phyloP scores from a whole-genome alignment of 2,329 filamentous ascomycete species.

The Endoconidiophora laricicola region DNA sequence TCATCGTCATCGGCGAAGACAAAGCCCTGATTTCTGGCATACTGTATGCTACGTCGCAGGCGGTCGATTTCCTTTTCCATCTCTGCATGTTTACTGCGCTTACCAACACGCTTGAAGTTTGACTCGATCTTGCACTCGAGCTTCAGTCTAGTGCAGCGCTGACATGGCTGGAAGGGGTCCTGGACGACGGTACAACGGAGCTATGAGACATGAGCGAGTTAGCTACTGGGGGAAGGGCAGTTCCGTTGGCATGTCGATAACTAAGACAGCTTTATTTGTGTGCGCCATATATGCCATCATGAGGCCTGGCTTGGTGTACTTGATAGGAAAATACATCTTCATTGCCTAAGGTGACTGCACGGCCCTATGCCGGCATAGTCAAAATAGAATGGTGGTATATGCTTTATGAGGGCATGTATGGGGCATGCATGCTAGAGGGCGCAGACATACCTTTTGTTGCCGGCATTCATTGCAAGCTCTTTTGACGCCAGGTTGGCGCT shows the following conservation, averaged over 20 bases:
- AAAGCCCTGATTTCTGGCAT: conserved; percentile 43
- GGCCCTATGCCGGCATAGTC: neutral
- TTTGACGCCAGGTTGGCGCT: conserved; percentile 54
- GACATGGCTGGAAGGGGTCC: conserved; percentile 63
- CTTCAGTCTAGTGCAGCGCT: conserved; percentile 61
- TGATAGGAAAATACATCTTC: neutral
- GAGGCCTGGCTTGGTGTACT: neutral
- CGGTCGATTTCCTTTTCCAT: conserved; percentile 72
- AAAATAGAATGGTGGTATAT: neutral
- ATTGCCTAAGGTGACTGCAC: neutral
- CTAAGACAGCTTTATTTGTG: neutral
- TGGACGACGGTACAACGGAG: conserved; percentile 72
- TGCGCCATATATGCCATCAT: neutral
- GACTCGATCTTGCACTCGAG: conserved; percentile 75
- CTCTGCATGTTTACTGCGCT: conserved; percentile 68
- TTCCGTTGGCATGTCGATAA: neutral
- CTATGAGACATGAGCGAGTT: conserved; percentile 25
- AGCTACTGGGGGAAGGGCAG: neutral
- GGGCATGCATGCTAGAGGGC: neutral
- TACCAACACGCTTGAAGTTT: conserved; percentile 72
- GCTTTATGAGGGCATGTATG: neutral
- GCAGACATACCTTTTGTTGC: conserved; percentile 58
- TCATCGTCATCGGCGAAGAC: conserved; percentile 37
- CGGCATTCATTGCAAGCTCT: conserved; percentile 72
- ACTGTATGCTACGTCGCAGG: conserved; percentile 42